phyloP scores from a whole-genome alignment of 2,329 filamentous ascomycete genomes.

The Neodidymelliopsis sp. region DNA sequence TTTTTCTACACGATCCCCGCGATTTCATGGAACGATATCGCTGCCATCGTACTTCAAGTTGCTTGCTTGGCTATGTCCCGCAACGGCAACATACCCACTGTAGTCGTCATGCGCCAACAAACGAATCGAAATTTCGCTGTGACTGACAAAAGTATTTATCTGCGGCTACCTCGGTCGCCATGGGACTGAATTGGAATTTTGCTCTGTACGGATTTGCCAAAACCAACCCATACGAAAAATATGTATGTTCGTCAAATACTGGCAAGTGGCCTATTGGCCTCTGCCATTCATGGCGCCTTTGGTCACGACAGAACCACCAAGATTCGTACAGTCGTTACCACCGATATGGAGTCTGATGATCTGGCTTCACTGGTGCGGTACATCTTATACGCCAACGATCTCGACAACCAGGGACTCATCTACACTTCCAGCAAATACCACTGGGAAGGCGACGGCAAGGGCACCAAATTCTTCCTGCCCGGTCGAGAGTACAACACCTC shows the following conservation, averaged over 20 bases:
- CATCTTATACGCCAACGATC: conserved; percentile 19
- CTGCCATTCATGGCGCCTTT: not conserved
- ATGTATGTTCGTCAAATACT: not conserved
- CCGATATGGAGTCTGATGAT: conserved; percentile 23
- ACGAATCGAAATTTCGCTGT: too few relatives aligned
- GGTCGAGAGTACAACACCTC: conserved; percentile 22
- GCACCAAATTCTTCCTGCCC: conserved; percentile 16
- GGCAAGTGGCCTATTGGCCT: not conserved
- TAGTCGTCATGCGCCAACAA: too few relatives aligned
- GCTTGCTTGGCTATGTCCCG: too few relatives aligned
- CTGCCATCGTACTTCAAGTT: too few relatives aligned
- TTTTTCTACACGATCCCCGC: too few relatives aligned
- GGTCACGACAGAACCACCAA: not conserved
- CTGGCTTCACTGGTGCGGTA: conserved; percentile 21
- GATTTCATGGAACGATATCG: too few relatives aligned
- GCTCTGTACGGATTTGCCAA: too few relatives aligned
- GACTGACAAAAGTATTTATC: too few relatives aligned
- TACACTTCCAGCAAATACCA: conserved; percentile 23
- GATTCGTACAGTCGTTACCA: conserved; percentile 21
- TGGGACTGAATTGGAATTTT: too few relatives aligned
- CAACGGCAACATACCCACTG: too few relatives aligned
- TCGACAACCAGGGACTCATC: conserved; percentile 20
- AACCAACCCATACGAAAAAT: too few relatives aligned
- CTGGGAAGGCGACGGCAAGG: conserved; percentile 21
- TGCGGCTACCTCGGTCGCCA: too few relatives aligned